Percentiles rank a stretch among this genome's conserved stretches.
Evolutionary conservation across 306 rosid genomes (phyloP).

Genomic region (Corylus heterophylla): DNA sequence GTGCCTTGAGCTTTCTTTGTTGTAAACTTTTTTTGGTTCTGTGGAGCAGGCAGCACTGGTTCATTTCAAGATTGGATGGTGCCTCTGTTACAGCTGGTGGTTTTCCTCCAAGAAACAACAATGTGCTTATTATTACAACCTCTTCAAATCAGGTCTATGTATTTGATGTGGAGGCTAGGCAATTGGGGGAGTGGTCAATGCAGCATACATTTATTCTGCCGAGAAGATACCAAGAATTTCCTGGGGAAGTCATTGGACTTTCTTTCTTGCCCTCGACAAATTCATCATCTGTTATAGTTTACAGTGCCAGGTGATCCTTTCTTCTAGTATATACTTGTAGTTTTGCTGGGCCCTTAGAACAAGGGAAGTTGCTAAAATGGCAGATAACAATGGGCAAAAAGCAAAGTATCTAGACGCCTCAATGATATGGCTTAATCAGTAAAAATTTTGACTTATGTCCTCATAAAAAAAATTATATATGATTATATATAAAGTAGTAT

Average conservation of each 20-base stretch:
- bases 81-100: conserved; percentile 96
- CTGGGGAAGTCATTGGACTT: conserved; percentile 95
- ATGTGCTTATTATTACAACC: conserved; percentile 76
- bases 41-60: conserved; percentile 91
- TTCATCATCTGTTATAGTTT: conserved; percentile 70
- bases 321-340: not conserved
- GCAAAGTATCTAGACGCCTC: not conserved
- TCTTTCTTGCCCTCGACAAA: conserved; percentile 75
- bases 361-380: conserved; percentile 1
- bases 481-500: not conserved
- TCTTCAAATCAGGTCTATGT: conserved; percentile 93
- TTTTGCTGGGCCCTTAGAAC: conserved; percentile 2
- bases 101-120: conserved; percentile 72
- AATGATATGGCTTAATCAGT: not conserved
- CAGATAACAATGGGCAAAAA: conserved; percentile 1
- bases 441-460: not conserved
- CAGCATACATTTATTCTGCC: conserved; percentile 71
- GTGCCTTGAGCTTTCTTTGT: not conserved
- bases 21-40: not conserved
- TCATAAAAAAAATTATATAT: not conserved
- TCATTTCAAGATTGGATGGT: conserved; percentile 84
- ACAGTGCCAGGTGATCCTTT: conserved; percentile 80
- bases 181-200: conserved; percentile 89
- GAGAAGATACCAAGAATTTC: conserved; percentile 84
- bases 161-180: conserved; percentile 81